Conservation (phyloP, 371 early-diverging fungal species). For the Phascolomyces articulosus region DNA sequence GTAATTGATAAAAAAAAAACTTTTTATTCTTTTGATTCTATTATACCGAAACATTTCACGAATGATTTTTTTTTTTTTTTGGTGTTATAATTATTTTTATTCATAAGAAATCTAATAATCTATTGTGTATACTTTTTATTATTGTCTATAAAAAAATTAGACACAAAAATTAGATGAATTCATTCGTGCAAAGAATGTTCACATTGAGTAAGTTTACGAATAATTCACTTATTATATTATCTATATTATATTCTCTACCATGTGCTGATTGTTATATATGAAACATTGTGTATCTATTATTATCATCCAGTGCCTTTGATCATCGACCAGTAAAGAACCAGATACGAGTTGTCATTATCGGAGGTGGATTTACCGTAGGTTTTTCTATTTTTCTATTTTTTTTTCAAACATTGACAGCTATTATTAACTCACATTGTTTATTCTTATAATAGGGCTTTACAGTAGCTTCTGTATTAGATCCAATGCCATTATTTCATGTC, state of each 20-base stretch:
- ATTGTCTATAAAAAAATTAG: background rate
- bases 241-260: background rate
- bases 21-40: too few relatives aligned
- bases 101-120: too few relatives aligned
- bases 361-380: conserved; percentile 52
- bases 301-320: background rate
- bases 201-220: conserved; percentile 6
- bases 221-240: too few relatives aligned
- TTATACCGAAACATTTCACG: background rate
- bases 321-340: conserved; percentile 6
- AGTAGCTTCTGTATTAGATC: conserved; percentile 46
- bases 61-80: background rate
- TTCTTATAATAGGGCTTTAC: conserved; percentile 39
- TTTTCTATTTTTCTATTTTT: background rate
- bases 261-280: background rate
- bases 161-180: conserved; percentile 4
- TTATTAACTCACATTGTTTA: background rate
- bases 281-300: background rate
- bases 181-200: conserved; percentile 4
- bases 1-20: conserved; percentile 16
- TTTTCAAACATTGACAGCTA: background rate
- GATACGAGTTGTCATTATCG: conserved; percentile 41
- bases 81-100: too few relatives aligned
- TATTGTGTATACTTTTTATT: too few relatives aligned
- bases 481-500: conserved; percentile 50